Evolutionary conservation across 2,329 filamentous ascomycete species (phyloP).

Genomic region (Fusarium tanahbumbuense): DNA sequence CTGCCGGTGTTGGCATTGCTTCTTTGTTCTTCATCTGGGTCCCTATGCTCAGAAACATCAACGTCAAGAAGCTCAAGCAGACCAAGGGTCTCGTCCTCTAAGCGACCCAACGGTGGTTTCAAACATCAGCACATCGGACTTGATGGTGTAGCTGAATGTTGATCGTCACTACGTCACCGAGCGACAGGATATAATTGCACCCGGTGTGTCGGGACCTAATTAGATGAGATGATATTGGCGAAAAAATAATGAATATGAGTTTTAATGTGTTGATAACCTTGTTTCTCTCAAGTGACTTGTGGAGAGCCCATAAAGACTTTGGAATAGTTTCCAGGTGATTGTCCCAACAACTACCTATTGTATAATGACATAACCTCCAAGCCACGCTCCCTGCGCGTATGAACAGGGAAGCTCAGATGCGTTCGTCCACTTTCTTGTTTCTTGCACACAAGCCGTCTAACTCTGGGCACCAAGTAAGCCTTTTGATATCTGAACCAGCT

Average conservation of each 20-base stretch:
- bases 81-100: slow-evolving; percentile 50
- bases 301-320: neutral
- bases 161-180: neutral
- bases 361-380: neutral
- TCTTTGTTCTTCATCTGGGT: slow-evolving; percentile 45
- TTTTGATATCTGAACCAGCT: neutral
- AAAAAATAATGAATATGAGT: neutral
- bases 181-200: neutral
- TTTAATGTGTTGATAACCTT: neutral
- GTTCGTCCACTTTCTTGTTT: neutral
- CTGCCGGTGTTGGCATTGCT: slow-evolving; percentile 51
- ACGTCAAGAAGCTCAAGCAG: slow-evolving; percentile 48
- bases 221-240: neutral
- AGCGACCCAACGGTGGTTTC: neutral
- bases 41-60: slow-evolving; percentile 48
- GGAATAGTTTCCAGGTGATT: neutral
- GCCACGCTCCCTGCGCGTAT: neutral
- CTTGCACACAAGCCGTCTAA: neutral
- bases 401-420: neutral
- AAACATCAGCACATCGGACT: neutral
- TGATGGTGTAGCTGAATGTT: neutral
- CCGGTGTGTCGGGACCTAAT: slow-evolving; percentile 7
- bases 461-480: neutral
- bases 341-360: neutral
- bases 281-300: neutral